These are phyloP conservation scores for Bipolaris victoriae DNA, from an alignment of 2,329 filamentous ascomycete genomes.

Conservation along the genomic window DNA sequence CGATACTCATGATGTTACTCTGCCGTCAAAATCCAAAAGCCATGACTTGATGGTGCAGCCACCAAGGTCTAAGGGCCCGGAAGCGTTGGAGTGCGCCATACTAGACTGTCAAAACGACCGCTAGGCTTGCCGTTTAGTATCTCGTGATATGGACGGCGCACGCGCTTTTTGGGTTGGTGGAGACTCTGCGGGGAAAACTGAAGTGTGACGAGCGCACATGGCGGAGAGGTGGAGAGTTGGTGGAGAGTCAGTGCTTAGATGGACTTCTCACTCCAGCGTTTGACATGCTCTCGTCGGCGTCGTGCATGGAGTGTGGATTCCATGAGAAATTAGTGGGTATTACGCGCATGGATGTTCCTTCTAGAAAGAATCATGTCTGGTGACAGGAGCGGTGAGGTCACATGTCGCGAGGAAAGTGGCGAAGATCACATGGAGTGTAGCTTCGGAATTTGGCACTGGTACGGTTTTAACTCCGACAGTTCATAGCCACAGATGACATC, in stretches of 20 bases:
- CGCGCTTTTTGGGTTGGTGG: slow-evolving; percentile 8
- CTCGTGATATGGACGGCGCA: slow-evolving; percentile 16
- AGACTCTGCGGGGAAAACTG: slow-evolving; percentile 10
- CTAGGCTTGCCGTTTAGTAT: slow-evolving; percentile 13
- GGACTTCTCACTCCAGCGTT: neutral
- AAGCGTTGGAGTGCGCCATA: slow-evolving; percentile 11
- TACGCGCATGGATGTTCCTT: neutral
- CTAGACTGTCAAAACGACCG: slow-evolving; percentile 16
- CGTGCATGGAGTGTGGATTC: neutral
- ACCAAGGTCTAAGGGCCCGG: neutral
- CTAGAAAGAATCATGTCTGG: neutral
- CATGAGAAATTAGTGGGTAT: neutral
- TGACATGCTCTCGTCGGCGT: neutral
- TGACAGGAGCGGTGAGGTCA: neutral
- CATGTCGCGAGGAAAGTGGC: neutral
- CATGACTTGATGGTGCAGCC: slow-evolving; percentile 2
- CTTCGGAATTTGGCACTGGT: slow-evolving; percentile 3
- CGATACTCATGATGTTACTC: neutral
- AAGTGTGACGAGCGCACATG: slow-evolving; percentile 27
- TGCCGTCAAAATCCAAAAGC: slow-evolving; percentile 1
- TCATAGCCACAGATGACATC: slow-evolving; percentile 17
- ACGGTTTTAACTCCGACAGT: neutral
- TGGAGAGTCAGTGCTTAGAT: slow-evolving; percentile 5
- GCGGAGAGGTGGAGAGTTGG: slow-evolving; percentile 13
- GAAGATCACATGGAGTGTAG: slow-evolving; percentile 6